phyloP scores from a whole-genome alignment of 2,329 filamentous ascomycete genomes.

The Paecilomyces sp. region DNA sequence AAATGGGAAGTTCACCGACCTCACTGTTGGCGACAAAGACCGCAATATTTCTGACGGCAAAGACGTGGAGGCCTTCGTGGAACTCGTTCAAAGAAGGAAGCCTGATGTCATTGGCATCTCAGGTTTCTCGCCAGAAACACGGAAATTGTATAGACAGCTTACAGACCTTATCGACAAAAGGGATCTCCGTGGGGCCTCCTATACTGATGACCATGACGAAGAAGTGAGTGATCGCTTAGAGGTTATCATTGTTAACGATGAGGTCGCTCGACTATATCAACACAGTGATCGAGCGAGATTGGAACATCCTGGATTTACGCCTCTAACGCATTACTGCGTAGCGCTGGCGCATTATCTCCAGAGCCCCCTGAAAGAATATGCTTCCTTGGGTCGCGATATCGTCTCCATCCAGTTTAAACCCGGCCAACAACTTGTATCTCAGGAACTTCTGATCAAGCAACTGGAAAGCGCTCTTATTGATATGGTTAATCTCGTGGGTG shows the following conservation, averaged over 20 bases:
- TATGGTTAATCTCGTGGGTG: conserved; percentile 93
- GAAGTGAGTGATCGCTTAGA: conserved; percentile 74
- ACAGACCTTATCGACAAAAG: conserved; percentile 71
- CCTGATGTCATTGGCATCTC: conserved; percentile 88
- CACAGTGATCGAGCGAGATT: conserved; percentile 70
- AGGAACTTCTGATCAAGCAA: conserved; percentile 78
- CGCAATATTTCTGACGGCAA: conserved; percentile 59
- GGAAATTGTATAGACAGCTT: conserved; percentile 74
- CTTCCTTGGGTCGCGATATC: conserved; percentile 81
- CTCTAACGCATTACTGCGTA: conserved; percentile 81
- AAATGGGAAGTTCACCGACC: conserved; percentile 76
- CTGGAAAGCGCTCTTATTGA: conserved; percentile 97
- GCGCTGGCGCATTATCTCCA: conserved; percentile 87
- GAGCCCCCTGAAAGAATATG: conserved; percentile 94
- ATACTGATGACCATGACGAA: conserved; percentile 72
- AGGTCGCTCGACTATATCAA: conserved; percentile 94
- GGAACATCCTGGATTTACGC: conserved; percentile 74
- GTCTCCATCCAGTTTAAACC: conserved; percentile 81
- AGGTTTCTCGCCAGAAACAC: conserved; percentile 80
- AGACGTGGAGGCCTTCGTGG: conserved; percentile 64
- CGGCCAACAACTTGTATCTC: conserved; percentile 79
- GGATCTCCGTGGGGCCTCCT: conserved; percentile 71
- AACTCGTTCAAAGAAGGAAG: conserved; percentile 69
- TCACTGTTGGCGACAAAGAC: conserved; percentile 60
- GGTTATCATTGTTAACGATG: conserved; percentile 88